Base-by-base conservation (phyloP, 2,329 filamentous ascomycete genomes). In the Mycogone perniciosa region DNA sequence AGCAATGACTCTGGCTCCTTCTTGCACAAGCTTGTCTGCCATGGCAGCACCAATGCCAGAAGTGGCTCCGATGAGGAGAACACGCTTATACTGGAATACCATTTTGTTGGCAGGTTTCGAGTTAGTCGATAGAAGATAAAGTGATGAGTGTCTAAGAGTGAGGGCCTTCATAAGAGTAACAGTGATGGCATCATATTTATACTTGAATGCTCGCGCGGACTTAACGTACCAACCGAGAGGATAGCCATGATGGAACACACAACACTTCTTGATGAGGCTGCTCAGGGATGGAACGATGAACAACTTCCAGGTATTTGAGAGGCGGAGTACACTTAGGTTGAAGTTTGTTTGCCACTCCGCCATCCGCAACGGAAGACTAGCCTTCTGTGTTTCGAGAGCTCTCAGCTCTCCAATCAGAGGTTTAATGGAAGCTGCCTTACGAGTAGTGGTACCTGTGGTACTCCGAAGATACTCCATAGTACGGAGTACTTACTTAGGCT, bases 61-160 rank as follows among this genome's bases (percentile, higher is more conserved):
- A 4, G 59, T 60, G 27, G 59, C 59, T 20, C 59, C 59, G 40
- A 81, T 67, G 42, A 82, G 59, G 48, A 82, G 74, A 31, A 80
- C 69, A 37, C 73, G 74, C 46, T 77, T 79, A 63, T 81, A 81
- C 44, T 52, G 71, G 62, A 80, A 81, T 5, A 71, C 54, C 77
- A 80, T 80, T 31, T 45, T 65, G 47, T 9, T 5, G 11, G 33
- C 26, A 8, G 10, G 4, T 8, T 31, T 37, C 31, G 31, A 39
- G 11, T 27, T 11, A 46, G 8, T 34, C 9, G n/a, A 41, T 49
- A 38, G 29, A 30, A 34, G 20, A 6, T 42, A 1, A 9, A n/a
- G 10, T 40, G 38, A 20, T 20, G 31, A 34, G 20, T 34, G 5
- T 40, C 20, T 20, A 3, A 20, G 20, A 20, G 20, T 13, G 35